Base-by-base conservation (phyloP, 306 rosid species). In the Quercus suber region DNA sequence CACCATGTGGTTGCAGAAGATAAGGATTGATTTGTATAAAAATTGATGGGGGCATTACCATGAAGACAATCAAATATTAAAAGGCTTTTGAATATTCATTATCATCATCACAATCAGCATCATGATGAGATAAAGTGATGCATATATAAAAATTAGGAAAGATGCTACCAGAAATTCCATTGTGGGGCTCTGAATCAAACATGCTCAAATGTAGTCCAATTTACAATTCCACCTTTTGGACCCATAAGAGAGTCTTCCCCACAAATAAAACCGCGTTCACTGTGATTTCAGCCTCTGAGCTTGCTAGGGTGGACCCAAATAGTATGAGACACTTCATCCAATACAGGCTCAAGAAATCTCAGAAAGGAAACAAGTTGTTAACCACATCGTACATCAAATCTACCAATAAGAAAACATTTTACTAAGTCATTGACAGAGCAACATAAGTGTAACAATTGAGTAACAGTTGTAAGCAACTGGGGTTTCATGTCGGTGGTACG, bases 1-100 rank as follows among this genome's bases (percentile, higher is more conserved):
- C 78, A 71, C 49, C 51, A 51, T 79, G 88, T 81, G 72, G 59
- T 37, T 78, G 69, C 75, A 82, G 45, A 86, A 82, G 85, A 84
- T 86, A 84, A 82, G 67, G 65, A 49, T 78, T 67, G 65, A 55
- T 78, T 67, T 82, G 11, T 82, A 55, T 45, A 9, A 35, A 49
- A 78, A 80, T 80, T 70, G 74, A 78, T 77, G 86, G 84, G 41
- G 68, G 37, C 67, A 45, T 68, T 55, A 56, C 18, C 63, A 45
- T 41, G 27, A 71, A 82, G 71, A 78, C 53, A 84, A 68, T 84
- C 81, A 81, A 67, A 67, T 82, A 60, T 61, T 61, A 45, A 56
- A 61, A 53, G 25, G 17, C 49, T 76, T 83, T 76, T 59, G 58
- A 57, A 79, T 57, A 3, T 23, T 53, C 75, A 43, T 82, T 69